Base-by-base conservation (phyloP, 805 yeast species). In the Yarrowia hollandica region DNA sequence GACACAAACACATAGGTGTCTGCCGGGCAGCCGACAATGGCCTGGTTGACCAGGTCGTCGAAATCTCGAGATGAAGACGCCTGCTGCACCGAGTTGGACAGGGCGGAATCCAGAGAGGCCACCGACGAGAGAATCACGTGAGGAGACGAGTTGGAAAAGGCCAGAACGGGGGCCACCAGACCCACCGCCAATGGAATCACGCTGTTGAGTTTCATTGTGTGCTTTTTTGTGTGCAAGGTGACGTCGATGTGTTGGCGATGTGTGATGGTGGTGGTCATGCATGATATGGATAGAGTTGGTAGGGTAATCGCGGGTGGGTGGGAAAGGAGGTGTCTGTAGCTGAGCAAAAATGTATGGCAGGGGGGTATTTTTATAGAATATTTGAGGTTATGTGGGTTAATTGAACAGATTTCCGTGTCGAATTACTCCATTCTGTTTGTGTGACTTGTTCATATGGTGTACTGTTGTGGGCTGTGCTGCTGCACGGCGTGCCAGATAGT, bases 1-100 rank as follows among this genome's bases (percentile, higher is more conserved):
- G 78, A 74, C 1, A 83, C 76, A 26, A 85, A 69, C 3, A 85
- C 68, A 63, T 82, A 84, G 0, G 84, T 82, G 68, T 83, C 80
- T 9, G 85, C 78, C 1, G 75, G 62, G 64, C 90, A 85, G 1
- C 56, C 57, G 19, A 60, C 50, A 16, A 64, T 60, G 11, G 64
- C 62, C 23, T 52, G 61, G 33, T 31, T 38, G 21, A 60, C 62
- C 33, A 52, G n/a, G 9, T 26, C 34, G 42, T 52, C 44, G 26
- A 52, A 52, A 16, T 52, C 58, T 31, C 34, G 28, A 21, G 55
- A 19, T 4, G 55, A 48, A 33, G 33, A 35, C 26, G 58, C 58
- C 58, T 25, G 28, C 35, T 52, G 58, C n/a, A 12, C 44, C 14
- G 28, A 14, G 35, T 8, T 14, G 21, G 33, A 14, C 8, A 52